Percentiles rank a stretch among this genome's conserved stretches.
Conservation (phyloP, 2,329 filamentous ascomycete genomes). For the Cyanodermella asteris region DNA sequence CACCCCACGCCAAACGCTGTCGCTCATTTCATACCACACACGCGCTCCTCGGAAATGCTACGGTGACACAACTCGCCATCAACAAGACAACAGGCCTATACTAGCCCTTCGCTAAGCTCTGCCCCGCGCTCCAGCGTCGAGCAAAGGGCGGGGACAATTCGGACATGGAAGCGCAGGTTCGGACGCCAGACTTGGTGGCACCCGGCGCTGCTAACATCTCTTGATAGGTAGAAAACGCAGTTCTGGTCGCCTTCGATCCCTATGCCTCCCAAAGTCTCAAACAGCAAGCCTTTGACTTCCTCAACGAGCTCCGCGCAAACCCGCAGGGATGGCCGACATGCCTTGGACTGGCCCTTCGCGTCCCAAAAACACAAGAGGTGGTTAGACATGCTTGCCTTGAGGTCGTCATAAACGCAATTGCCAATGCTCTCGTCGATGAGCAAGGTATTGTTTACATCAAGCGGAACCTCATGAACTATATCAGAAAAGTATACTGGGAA, state of each 20-base stretch:
- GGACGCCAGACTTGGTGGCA: neutral
- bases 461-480: conserved; percentile 61
- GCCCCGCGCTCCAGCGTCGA: no score
- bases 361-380: conserved; percentile 55
- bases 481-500: conserved; percentile 50
- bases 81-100: no score
- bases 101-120: no score
- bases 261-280: conserved; percentile 47
- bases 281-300: conserved; percentile 19
- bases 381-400: conserved; percentile 79
- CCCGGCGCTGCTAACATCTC: neutral
- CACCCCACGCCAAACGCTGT: no score
- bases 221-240: conserved; percentile 68
- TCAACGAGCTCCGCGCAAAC: conserved; percentile 56
- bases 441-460: conserved; percentile 55
- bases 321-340: conserved; percentile 80
- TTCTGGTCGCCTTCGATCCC: conserved; percentile 80
- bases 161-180: neutral
- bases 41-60: no score
- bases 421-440: conserved; percentile 52
- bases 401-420: conserved; percentile 77
- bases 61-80: no score
- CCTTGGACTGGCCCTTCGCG: conserved; percentile 61
- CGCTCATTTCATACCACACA: no score
- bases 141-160: neutral